These are phyloP conservation scores for Noccaea bulbosa DNA, from an alignment of 345 rosid species.

Conservation along the genomic window DNA sequence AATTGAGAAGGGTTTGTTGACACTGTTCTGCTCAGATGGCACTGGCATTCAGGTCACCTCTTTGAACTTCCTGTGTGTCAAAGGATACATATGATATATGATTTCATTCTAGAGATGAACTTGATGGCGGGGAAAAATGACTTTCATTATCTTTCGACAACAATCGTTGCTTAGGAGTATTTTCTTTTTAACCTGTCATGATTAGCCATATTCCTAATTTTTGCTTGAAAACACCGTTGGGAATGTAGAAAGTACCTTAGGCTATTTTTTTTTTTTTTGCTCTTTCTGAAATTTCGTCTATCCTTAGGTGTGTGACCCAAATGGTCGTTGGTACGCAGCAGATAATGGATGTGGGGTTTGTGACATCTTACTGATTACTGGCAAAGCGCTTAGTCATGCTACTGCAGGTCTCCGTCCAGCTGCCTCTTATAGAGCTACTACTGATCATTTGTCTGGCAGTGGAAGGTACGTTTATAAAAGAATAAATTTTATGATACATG, in stretches of 20 bases:
- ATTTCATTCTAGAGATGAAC: conserved; percentile 9
- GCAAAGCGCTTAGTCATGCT: conserved; percentile 90
- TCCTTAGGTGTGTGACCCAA: conserved; percentile 90
- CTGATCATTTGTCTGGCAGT: conserved; percentile 56
- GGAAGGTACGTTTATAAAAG: conserved; percentile 64
- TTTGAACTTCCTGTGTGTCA: conserved; percentile 22
- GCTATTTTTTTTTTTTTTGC: conserved; percentile 19
- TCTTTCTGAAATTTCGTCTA: conserved; percentile 34
- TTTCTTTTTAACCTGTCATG: conserved; percentile 22
- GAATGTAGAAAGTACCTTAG: neutral
- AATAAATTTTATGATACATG: conserved; percentile 6
- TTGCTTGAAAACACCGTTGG: conserved; percentile 22
- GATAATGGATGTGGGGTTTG: conserved; percentile 74
- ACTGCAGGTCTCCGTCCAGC: conserved; percentile 98
- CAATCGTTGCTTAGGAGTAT: conserved; percentile 20
- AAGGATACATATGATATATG: conserved; percentile 17
- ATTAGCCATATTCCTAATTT: conserved; percentile 17
- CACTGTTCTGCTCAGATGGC: conserved; percentile 78
- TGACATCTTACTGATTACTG: conserved; percentile 84
- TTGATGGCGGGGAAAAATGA: conserved; percentile 10
- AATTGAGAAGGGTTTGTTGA: conserved; percentile 90
- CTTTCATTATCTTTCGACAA: neutral
- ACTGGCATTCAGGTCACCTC: conserved; percentile 76
- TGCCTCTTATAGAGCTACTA: conserved; percentile 67
- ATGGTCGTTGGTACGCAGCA: conserved; percentile 96